Evolutionary conservation across 2,329 filamentous ascomycete species (phyloP).

Genomic region (Cercospora berteroae): DNA sequence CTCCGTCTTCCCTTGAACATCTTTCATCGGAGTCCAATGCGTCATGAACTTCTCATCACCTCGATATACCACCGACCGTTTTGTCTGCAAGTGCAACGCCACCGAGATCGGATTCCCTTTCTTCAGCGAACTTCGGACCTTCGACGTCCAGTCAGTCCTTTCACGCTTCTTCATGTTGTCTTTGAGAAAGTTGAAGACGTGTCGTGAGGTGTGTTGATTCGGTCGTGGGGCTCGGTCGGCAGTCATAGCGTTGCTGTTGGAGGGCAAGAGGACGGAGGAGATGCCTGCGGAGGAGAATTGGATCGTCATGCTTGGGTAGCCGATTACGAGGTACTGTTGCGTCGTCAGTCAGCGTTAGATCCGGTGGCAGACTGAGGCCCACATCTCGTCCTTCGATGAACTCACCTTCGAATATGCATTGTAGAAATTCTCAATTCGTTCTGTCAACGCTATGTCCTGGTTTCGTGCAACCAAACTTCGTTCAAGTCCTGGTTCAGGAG

Average conservation of each 20-base stretch:
- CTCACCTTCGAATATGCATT: conserved; percentile 47
- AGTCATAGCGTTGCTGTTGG: neutral
- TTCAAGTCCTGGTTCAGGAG: conserved; percentile 43
- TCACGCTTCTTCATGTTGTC: conserved; percentile 42
- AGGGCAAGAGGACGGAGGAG: neutral
- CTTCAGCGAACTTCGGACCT: conserved; percentile 44
- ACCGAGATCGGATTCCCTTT: conserved; percentile 28
- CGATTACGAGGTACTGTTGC: conserved; percentile 43
- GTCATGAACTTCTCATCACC: conserved; percentile 41
- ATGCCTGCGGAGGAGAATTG: conserved; percentile 46
- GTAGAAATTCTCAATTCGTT: conserved; percentile 45
- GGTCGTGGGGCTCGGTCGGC: neutral
- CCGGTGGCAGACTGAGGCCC: too few relatives aligned
- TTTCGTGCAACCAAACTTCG: conserved; percentile 17
- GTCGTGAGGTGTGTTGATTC: neutral
- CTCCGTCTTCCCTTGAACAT: conserved; percentile 25
- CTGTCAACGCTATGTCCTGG: conserved; percentile 38
- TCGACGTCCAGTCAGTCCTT: conserved; percentile 48
- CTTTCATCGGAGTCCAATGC: conserved; percentile 48
- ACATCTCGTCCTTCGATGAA: too few relatives aligned
- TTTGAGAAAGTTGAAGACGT: conserved; percentile 57
- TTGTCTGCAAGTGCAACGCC: conserved; percentile 30
- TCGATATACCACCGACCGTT: conserved; percentile 28
- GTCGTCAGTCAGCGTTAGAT: too few relatives aligned
- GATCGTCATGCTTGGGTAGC: conserved; percentile 43